Base-by-base conservation (phyloP, 352 stramenopile species). In the Aphanomyces invadans region DNA sequence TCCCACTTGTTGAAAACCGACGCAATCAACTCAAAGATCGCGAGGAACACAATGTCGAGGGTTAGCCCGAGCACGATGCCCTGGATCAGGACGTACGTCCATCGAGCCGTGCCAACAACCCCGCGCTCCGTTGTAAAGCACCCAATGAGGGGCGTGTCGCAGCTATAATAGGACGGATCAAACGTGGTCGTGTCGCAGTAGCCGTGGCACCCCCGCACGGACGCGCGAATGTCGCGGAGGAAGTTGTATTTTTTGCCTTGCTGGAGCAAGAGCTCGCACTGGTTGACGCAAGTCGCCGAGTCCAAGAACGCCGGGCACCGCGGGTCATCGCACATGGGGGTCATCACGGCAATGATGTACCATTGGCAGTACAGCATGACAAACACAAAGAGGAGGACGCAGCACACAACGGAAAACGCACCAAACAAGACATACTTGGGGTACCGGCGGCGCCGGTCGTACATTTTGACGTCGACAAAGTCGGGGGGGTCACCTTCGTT, bases 271-370 rank as follows among this genome's bases (percentile, higher is more conserved):
- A 76, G 68, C 31, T 76, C 70, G 69, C 78, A 86, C 46, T 86
- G 78, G 9, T 61, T 46, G 25, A 79, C 68, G 52, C 78, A 86
- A 29, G 60, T 66, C 2, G 73, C 54, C 1, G 59, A 45, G 44
- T 75, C 68, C 11, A 83, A 65, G 56, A 72, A 86, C 44, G 70
- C 67, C 1, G 76, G 76, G 23, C 76, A 87, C 7, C 78, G 76
- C 9, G 78, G 78, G 53, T 87, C 74, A 17, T 76, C 81, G 64
- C 76, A 87, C 71, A 81, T 76, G 12, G 78, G 78, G 29, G 78
- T 87, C 78, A 87, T 87, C 29, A 87, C 76, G 21, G 78, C 78
- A 51, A 87, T 74, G 62, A 87, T 84, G 69, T 87, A 87, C 78
- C 78, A 87, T 66, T 87, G 78, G 38, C 81, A 76, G 70, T 87